These are phyloP conservation scores for Chalciporus sp. DNA, from an alignment of 1,284 basidiomycete genomes.

Conservation along the genomic window DNA sequence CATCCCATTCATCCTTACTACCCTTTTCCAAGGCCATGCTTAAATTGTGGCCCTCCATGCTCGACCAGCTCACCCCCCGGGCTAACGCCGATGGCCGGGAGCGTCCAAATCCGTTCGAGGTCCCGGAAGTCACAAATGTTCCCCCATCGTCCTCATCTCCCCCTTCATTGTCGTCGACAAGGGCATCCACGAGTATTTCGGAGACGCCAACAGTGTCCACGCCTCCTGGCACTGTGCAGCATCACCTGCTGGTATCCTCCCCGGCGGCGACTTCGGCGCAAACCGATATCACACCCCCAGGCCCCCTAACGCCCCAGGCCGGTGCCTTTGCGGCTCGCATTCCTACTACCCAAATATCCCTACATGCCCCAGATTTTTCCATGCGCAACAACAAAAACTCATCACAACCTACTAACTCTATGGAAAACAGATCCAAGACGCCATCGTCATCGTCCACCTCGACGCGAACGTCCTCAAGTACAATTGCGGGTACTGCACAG, in stretches of 20 bases:
- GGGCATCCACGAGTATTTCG: slow-evolving; percentile 2
- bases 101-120: slow-evolving; percentile 73
- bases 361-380: slow-evolving; percentile 80
- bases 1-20: slow-evolving; percentile 6
- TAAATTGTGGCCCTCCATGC: slow-evolving; percentile 65
- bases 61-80: slow-evolving; percentile 76
- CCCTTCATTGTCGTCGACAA: slow-evolving; percentile 6
- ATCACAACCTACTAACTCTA: slow-evolving; percentile 32
- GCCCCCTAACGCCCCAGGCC: slow-evolving; percentile 42
- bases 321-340: slow-evolving; percentile 54
- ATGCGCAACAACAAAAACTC: slow-evolving; percentile 57
- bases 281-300: slow-evolving; percentile 38
- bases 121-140: slow-evolving; percentile 30
- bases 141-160: slow-evolving; percentile 33
- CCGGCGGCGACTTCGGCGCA: slow-evolving; percentile 25
- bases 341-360: slow-evolving; percentile 73
- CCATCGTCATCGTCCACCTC: slow-evolving; percentile 47
- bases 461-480: slow-evolving; percentile 32
- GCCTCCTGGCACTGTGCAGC: slow-evolving; percentile 33
- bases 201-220: slow-evolving; percentile 15
- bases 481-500: slow-evolving; percentile 28
- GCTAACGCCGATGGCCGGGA: slow-evolving; percentile 54
- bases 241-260: slow-evolving; percentile 41
- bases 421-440: slow-evolving; percentile 40
- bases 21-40: slow-evolving; percentile 50